Base-by-base conservation (phyloP, 345 rosid species). In the Hirschfeldia incana region DNA sequence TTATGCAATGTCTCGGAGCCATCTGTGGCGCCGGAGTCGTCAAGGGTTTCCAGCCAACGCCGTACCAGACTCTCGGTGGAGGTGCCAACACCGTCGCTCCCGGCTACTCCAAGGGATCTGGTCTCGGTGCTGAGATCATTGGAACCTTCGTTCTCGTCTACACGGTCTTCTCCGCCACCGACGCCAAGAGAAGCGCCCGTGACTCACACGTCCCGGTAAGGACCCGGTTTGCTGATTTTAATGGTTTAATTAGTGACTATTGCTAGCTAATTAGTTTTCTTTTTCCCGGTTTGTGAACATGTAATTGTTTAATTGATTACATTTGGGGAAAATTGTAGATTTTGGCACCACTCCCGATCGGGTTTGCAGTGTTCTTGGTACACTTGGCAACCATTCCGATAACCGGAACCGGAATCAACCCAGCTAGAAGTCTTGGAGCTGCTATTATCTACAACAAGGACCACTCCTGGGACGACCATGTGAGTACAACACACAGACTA, bases 311-410 rank as follows among this genome's bases (percentile, higher is more conserved):
- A 33, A 44, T 44, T 5, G n/a, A 7, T 51, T 51, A 53, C 2
- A 15, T 17, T 8, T 29, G 21, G 60, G 29, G 3, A 57, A n/a
- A 57, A 57, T 21, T 70, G 51, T 76, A 89, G 92, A 83, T 85
- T 7, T 73, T 86, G 75, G 85, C 85, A 4, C 85, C 88, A 17
- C 83, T 86, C 0, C 89, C 89, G n/a, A 84, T 86, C 10, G 86
- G 86, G 32, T 86, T 86, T 26, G 88, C 85, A 16, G 86, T 86
- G 77, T 86, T 86, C 44, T 76, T 86, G 82, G 86, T 86, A 26
- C 86, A 86, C 72, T 28, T 84, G 68, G 88, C 88, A 5, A 82
- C 87, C 15, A 82, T 78, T 67, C 88, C 85, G 12, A 78, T 84
- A 30, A 86, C 85, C 61, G 60, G 60, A 7, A 53, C 60, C 60